These are phyloP conservation scores for Aspergillus heteromorphus DNA, from an alignment of 495 filamentous ascomycete species.

Conservation along the genomic window DNA sequence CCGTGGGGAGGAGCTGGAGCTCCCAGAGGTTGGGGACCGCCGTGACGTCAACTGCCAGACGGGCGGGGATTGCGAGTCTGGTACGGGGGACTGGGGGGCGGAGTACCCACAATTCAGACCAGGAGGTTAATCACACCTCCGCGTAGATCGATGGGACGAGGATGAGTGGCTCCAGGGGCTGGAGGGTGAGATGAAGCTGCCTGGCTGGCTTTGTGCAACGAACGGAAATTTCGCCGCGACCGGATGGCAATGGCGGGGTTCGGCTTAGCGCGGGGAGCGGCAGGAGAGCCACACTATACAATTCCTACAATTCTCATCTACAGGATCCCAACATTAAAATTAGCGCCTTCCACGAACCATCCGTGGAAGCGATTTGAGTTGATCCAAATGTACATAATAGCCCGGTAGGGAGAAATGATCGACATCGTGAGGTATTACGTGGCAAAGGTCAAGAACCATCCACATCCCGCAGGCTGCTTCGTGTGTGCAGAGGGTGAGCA, in stretches of 20 bases:
- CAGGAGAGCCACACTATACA: too few relatives aligned
- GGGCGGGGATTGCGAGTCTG: too few relatives aligned
- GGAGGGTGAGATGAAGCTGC: background rate
- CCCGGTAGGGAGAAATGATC: background rate
- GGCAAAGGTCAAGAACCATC: background rate
- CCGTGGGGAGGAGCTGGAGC: background rate
- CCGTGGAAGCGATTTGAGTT: background rate
- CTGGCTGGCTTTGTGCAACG: background rate
- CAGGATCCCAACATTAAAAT: too few relatives aligned
- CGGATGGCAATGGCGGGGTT: background rate
- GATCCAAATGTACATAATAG: slow-evolving; percentile 1
- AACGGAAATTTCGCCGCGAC: background rate
- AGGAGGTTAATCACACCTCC: background rate
- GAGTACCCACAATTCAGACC: background rate
- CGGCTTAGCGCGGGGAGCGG: background rate
- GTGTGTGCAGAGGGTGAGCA: background rate
- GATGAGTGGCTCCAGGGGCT: background rate
- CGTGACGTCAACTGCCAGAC: background rate
- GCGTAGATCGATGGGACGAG: background rate
- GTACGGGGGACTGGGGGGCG: background rate
- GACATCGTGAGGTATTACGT: slow-evolving; percentile 1
- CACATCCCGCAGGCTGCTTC: background rate
- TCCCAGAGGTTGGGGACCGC: background rate
- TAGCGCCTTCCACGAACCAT: background rate
- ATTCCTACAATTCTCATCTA: too few relatives aligned